Evolutionary conservation across 495 filamentous ascomycete species (phyloP).

Genomic region (Rhypophila decipiens): DNA sequence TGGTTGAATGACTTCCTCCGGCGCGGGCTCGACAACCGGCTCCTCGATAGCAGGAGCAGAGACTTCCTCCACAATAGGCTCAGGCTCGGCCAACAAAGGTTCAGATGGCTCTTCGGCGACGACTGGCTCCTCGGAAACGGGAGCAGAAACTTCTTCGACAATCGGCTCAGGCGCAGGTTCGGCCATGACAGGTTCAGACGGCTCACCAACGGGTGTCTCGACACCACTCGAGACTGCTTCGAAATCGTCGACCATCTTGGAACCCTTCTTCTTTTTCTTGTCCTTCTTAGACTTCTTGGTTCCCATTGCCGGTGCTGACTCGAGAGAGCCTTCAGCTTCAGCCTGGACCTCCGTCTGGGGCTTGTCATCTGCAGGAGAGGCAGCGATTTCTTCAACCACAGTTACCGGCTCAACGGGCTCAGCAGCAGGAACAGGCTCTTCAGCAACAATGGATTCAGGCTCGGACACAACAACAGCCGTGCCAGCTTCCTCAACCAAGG

Average conservation of each 20-base stretch:
- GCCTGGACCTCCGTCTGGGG: neutral
- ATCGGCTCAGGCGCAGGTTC: too few species aligned
- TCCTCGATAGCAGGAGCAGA: too few species aligned
- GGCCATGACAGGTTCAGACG: too few species aligned
- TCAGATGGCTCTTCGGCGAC: conserved; percentile 6
- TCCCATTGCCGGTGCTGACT: conserved; percentile 5
- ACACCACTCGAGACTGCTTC: conserved; percentile 5
- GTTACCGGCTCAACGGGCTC: neutral
- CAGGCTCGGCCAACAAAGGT: neutral
- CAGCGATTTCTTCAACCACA: conserved; percentile 12
- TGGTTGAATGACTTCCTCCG: neutral
- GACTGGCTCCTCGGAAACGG: conserved; percentile 4
- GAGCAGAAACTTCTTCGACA: neutral
- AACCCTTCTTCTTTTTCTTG: conserved; percentile 19
- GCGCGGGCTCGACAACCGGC: neutral
- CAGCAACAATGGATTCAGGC: conserved; percentile 3
- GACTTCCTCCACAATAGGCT: neutral
- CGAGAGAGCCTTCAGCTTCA: neutral
- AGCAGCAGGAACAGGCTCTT: conserved; percentile 6
- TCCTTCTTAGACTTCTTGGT: conserved; percentile 21
- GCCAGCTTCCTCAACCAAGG: too few species aligned
- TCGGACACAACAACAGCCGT: too few species aligned
- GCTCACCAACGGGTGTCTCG: neutral
- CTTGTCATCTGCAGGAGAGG: too few species aligned
- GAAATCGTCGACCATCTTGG: conserved; percentile 6